Base-by-base conservation (phyloP, 345 rosid genomes). In the Eucalyptus albens region DNA sequence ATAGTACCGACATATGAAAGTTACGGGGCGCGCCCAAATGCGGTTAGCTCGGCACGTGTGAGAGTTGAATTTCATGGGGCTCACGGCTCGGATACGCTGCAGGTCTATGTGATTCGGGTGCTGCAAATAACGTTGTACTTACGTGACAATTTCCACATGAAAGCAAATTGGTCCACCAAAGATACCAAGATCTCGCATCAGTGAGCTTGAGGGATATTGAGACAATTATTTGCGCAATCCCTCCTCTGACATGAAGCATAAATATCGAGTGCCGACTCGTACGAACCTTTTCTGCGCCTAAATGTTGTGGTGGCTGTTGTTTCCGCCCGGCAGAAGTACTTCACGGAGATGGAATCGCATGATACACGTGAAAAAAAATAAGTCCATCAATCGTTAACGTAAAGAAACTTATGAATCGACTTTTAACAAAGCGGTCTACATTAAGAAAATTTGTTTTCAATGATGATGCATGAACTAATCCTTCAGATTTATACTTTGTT, bases 401-500 rank as follows among this genome's bases (percentile, higher is more conserved):
- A 1, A 59, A 33, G 81, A 69, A 33, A 2, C 24, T 5, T 31
- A 33, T 33, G 11, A 33, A 69, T 69, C 42, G 44, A 21, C 42
- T 16, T 69, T 69, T 69, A 33, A 42, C 45, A 33, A 2, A 10
- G 82, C 27, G 45, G 45, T 37, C 42, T 37, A 11, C 0, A 60
- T 2, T 60, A 60, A 60, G 31, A 11, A 60, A 60, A 2, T 26
- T 26, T 21, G 59, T 19, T 53, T 53, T 53, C 59, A 0, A 13
- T 0, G 33, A 62, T 17, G 7, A 69, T 0, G 81, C 4, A 2
- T 37, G 47, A 77, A 37, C 24, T 31, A 31, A 7, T 67, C 17
- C 24, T 40, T 31, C 2, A 4, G 42, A 69, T 16, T 15, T 31
- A 8, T 17, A 31, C 44, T 72, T 33, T 3, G 82, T 72, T 37